Percentiles rank a stretch among this genome's conserved stretches.
These are phyloP conservation scores for Hippophae gyantsensis DNA, from an alignment of 306 rosid genomes.

Conservation along the genomic window DNA sequence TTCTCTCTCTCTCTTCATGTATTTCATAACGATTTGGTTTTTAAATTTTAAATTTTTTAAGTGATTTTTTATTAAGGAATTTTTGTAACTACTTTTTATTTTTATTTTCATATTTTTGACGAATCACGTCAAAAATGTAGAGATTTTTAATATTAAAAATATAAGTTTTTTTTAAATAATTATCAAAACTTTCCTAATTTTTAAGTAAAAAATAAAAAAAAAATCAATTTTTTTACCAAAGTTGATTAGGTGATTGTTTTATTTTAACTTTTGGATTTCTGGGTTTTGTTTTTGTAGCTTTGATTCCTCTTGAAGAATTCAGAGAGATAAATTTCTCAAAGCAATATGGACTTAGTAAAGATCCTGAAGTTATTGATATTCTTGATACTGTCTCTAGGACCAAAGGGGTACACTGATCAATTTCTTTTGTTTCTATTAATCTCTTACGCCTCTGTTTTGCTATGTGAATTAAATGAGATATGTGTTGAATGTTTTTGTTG, in stretches of 20 bases:
- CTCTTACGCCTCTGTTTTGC: neutral
- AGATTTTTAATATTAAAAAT: too few relatives aligned
- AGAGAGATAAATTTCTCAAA: slow-evolving; percentile 47
- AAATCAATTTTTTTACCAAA: neutral
- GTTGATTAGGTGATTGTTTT: neutral
- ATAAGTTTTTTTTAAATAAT: too few relatives aligned
- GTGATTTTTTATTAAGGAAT: too few relatives aligned
- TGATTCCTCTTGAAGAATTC: slow-evolving; percentile 73
- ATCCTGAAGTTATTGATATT: slow-evolving; percentile 46
- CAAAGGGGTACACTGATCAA: slow-evolving; percentile 33
- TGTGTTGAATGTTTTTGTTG: neutral
- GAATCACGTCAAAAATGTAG: too few relatives aligned
- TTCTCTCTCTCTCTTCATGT: too few relatives aligned
- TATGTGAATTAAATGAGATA: neutral
- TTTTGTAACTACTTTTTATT: neutral
- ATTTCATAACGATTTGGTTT: too few relatives aligned
- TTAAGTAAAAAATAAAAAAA: neutral
- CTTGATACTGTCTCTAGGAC: slow-evolving; percentile 41
- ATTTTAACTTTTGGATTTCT: neutral
- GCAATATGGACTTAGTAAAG: slow-evolving; percentile 67
- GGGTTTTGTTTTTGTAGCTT: slow-evolving; percentile 29
- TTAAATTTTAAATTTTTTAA: too few relatives aligned
- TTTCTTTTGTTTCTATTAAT: neutral
- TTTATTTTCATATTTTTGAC: neutral
- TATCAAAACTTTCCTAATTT: too few relatives aligned